A percentile compares a stretch with the other conserved stretches of the same genome.
Conservation (phyloP, 2,329 filamentous ascomycete genomes). For the Xylaria hypoxylon region DNA sequence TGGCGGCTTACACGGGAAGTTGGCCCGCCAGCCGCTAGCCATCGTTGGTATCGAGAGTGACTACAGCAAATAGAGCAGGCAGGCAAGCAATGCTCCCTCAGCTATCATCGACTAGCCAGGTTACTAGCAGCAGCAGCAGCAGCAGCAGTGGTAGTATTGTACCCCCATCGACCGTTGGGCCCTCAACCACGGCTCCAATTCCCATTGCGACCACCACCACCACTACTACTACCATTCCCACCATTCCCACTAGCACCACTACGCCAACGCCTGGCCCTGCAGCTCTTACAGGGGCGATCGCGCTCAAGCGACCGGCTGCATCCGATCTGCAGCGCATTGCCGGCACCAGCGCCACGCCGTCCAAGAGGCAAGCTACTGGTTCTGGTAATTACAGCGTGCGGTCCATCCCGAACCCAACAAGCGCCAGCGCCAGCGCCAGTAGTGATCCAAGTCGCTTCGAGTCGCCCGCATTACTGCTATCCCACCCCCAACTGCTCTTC, state of each 20-base stretch:
- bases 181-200: slow-evolving; percentile 43
- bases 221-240: slow-evolving; percentile 32
- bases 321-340: slow-evolving; percentile 52
- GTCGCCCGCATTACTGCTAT: slow-evolving; percentile 24
- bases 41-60: slow-evolving; percentile 19
- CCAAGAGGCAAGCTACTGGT: slow-evolving; percentile 51
- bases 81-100: slow-evolving; percentile 50
- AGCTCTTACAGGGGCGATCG: slow-evolving; percentile 43
- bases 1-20: slow-evolving; percentile 23
- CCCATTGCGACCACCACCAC: slow-evolving; percentile 34
- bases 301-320: slow-evolving; percentile 52
- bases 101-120: slow-evolving; percentile 47
- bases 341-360: slow-evolving; percentile 50
- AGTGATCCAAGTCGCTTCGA: slow-evolving; percentile 29
- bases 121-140: slow-evolving; percentile 37
- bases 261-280: slow-evolving; percentile 45
- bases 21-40: slow-evolving; percentile 21
- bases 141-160: slow-evolving; percentile 38
- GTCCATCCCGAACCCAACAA: slow-evolving; percentile 41
- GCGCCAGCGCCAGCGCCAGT: slow-evolving; percentile 5
- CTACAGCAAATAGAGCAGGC: slow-evolving; percentile 6
- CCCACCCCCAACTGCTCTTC: slow-evolving; percentile 40
- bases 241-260: slow-evolving; percentile 42
- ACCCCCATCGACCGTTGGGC: slow-evolving; percentile 43
- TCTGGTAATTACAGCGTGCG: slow-evolving; percentile 38